Conservation (phyloP, 176 grass and related monocot species). For the Oryza meyeriana region DNA sequence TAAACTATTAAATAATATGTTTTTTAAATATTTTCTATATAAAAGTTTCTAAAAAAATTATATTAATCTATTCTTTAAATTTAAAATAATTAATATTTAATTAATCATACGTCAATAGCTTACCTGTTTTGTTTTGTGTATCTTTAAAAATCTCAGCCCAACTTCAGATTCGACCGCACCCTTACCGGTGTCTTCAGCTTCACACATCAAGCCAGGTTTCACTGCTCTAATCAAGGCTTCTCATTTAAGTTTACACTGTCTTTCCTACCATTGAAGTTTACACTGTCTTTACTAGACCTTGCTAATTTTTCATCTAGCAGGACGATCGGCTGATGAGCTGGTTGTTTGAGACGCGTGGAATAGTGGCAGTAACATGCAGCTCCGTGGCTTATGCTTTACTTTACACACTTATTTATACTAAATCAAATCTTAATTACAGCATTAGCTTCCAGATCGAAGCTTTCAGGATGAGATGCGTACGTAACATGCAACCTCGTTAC, state of each 20-base stretch:
- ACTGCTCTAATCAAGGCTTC: not conserved
- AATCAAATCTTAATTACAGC: not conserved
- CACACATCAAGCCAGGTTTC: not conserved
- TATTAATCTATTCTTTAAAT: too few species aligned
- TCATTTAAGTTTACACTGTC: not conserved
- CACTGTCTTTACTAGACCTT: not conserved
- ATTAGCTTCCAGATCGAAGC: not conserved
- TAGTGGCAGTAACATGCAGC: not conserved
- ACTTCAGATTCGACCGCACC: too few species aligned
- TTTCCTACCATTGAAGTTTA: not conserved
- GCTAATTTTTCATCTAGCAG: not conserved
- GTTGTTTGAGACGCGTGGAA: not conserved
- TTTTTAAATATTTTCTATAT: too few species aligned
- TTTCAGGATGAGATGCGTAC: not conserved
- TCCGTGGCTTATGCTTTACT: not conserved
- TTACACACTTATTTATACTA: not conserved
- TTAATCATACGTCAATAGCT: too few species aligned
- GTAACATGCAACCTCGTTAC: not conserved
- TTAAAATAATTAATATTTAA: too few species aligned
- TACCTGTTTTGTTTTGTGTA: too few species aligned
- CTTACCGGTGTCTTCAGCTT: not conserved
- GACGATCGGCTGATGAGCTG: conserved; percentile 1
- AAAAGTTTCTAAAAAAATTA: too few species aligned
- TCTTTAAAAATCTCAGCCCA: too few species aligned
- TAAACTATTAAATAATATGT: too few species aligned